Conservation (phyloP, 495 filamentous ascomycete species). For the Penicillium goetzii region DNA sequence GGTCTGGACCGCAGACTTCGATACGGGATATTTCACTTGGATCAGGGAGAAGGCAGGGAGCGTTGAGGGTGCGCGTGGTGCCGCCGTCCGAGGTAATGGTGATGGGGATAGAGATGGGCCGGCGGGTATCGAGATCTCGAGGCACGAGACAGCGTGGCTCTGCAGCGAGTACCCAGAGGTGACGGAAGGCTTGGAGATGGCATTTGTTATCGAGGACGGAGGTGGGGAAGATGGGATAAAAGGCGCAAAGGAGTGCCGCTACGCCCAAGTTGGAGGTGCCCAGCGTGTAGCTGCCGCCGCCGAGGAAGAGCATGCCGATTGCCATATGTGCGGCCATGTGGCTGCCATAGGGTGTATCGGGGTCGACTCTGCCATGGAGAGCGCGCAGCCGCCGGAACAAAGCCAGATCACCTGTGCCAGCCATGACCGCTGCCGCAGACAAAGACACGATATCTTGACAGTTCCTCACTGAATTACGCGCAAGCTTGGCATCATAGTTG, state of each 20-base stretch:
- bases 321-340: slow-evolving; percentile 93
- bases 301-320: slow-evolving; percentile 88
- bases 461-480: slow-evolving; percentile 80
- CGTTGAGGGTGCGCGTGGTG: slow-evolving; percentile 43
- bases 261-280: slow-evolving; percentile 86
- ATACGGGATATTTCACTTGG: slow-evolving; percentile 69
- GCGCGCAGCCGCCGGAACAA: slow-evolving; percentile 88
- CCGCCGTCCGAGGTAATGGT: slow-evolving; percentile 57
- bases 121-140: slow-evolving; percentile 79
- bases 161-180: slow-evolving; percentile 94
- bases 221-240: slow-evolving; percentile 91
- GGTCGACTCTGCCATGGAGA: slow-evolving; percentile 84
- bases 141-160: slow-evolving; percentile 87
- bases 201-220: slow-evolving; percentile 89
- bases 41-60: slow-evolving; percentile 86
- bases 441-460: slow-evolving; percentile 87
- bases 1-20: slow-evolving; percentile 68
- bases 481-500: slow-evolving; percentile 79
- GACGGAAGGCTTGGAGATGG: slow-evolving; percentile 94
- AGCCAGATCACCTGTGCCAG: slow-evolving; percentile 85
- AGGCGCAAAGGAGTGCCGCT: slow-evolving; percentile 83
- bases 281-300: slow-evolving; percentile 88
- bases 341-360: slow-evolving; percentile 86
- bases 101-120: slow-evolving; percentile 76
- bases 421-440: slow-evolving; percentile 86